Evolutionary conservation across 176 grass and related monocot genomes (phyloP).

Genomic region (Echinochloa phyllopogon): DNA sequence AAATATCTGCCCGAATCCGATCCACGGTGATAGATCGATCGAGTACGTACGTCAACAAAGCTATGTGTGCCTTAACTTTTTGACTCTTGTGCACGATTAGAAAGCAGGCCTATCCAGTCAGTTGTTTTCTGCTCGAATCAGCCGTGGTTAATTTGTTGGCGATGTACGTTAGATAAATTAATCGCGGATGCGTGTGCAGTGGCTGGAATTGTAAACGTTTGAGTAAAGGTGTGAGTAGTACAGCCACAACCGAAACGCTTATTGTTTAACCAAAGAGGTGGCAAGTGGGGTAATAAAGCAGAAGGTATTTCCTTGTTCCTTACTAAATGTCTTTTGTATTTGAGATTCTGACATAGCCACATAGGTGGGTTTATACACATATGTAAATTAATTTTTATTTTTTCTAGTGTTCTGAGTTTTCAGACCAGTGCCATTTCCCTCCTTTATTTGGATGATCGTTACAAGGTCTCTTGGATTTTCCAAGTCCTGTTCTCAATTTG

Average conservation of each 20-base stretch:
- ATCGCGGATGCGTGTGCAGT: neutral
- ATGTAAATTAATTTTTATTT: neutral
- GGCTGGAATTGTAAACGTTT: neutral
- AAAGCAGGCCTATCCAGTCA: neutral
- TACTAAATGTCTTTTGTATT: neutral
- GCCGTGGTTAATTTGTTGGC: neutral
- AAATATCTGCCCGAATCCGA: conserved; percentile 23
- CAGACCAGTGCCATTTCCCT: neutral
- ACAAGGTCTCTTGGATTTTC: neutral
- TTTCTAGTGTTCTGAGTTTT: neutral
- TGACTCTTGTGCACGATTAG: neutral
- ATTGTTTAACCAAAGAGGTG: neutral
- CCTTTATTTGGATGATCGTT: too few species aligned
- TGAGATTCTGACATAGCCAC: neutral
- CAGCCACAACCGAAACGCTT: neutral
- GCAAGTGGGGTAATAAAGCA: neutral
- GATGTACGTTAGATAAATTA: neutral
- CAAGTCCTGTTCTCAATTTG: too few species aligned
- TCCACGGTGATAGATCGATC: neutral
- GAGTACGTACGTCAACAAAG: neutral
- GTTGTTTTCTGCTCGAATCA: neutral
- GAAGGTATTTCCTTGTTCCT: neutral
- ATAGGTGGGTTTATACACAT: neutral
- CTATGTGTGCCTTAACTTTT: neutral
- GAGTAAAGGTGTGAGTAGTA: neutral